These are phyloP conservation scores for Spathaspora sp. DNA, from an alignment of 805 yeast species.

Conservation along the genomic window DNA sequence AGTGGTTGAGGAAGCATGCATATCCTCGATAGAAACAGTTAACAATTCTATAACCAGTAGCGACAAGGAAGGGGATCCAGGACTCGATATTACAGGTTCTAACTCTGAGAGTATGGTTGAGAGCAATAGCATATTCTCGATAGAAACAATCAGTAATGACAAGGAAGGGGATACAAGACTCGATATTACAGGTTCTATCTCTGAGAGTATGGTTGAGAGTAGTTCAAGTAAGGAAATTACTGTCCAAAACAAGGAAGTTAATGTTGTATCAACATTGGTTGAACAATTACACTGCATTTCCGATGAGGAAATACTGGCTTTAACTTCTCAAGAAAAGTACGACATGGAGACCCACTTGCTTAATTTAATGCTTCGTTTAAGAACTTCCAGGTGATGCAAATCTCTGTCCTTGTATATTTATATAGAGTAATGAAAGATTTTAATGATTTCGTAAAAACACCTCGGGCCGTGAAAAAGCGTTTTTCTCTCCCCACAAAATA, in stretches of 20 bases:
- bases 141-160: not conserved
- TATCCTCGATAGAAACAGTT: not conserved
- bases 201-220: not conserved
- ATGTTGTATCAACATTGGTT: not conserved
- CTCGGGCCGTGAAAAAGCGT: not conserved
- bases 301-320: conserved; percentile 6
- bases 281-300: conserved; percentile 1
- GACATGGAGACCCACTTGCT: conserved; percentile 31
- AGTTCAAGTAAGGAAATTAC: not conserved
- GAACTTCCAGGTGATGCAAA: conserved; percentile 8
- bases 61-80: not conserved
- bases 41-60: not conserved
- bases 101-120: not conserved
- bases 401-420: not conserved
- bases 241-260: not conserved
- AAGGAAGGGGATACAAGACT: not conserved
- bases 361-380: conserved; percentile 30
- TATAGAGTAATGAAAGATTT: not conserved
- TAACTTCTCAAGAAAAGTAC: conserved; percentile 16
- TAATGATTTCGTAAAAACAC: not conserved
- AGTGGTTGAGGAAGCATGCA: not conserved
- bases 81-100: not conserved
- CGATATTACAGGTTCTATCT: not conserved
- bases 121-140: not conserved
- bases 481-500: not conserved